Evolutionary conservation across 23 red algal species (phyloP), one percentile per base, ranked within the genome.

Genomic region (Agarophyton chilense): DNA sequence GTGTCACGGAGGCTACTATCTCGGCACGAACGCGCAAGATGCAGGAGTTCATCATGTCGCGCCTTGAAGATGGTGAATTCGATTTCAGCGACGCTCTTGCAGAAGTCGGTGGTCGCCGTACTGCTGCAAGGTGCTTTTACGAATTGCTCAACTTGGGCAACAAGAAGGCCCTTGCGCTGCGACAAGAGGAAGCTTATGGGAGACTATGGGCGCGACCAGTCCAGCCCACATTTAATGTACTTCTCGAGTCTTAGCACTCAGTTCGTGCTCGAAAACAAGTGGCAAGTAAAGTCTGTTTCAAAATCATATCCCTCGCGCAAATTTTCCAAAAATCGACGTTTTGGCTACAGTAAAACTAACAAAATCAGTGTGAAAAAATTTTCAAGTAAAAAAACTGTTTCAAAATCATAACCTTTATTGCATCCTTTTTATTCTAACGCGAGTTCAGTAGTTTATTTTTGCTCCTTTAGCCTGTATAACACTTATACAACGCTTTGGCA

Each of bases 111-210:
- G 65, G 65, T 44, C 22, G 84, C 58, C 67, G 72, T 22, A 89
- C 72, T 49, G 84, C 72, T 5, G 67, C 84, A 19, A 39, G 84
- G 17, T 62, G 60, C 33, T 89, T 89, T 89, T 89, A 89, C 34
- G 84, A 89, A 56, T 29, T 89, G 42, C 66, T 89, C 21, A 89
- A 76, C 72, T 50, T 89, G 47, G 52, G 84, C 84, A 89, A 67
- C 46, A 89, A 89, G 53, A 58, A 78, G 38, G 84, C 72, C 16
- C 22, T 89, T 43, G 52, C 51, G 9, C 46, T 89, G 72, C 31
- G 52, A 44, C 84, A 89, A 53, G 84, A 89, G 18, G 70, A 67
- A 45, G 70, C 84, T 11, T 89, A 76, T 43, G 84, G 84, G 49
- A 22, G 55, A 44, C 77, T 89, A 42, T 58, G 46, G 70, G 84